These are phyloP conservation scores for Pseudogymnoascus sp. DNA, from an alignment of 2,329 filamentous ascomycete species.

Conservation along the genomic window DNA sequence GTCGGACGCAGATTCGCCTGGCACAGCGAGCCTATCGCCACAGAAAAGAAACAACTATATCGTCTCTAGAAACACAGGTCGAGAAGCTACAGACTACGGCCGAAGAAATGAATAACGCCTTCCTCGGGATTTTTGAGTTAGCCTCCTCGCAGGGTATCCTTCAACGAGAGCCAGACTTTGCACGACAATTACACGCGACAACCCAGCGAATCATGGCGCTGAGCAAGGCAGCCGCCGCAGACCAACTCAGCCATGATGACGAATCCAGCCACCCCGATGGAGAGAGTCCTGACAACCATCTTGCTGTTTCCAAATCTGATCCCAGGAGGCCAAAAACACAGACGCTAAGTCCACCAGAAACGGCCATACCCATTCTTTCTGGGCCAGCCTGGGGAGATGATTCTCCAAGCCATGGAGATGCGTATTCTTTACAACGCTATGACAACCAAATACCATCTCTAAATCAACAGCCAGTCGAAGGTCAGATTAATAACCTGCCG, in stretches of 20 bases:
- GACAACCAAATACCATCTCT: not conserved
- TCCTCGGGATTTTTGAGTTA: conserved; percentile 58
- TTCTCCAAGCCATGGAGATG: not conserved
- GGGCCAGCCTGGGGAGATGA: not conserved
- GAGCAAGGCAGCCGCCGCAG: conserved; percentile 38
- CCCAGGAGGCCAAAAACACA: not conserved
- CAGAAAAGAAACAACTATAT: conserved; percentile 75
- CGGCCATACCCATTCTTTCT: not conserved
- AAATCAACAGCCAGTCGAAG: not conserved
- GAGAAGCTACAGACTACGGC: conserved; percentile 60
- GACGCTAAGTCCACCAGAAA: not conserved
- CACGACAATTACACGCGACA: conserved; percentile 46
- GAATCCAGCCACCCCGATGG: conserved; percentile 16
- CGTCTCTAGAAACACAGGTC: conserved; percentile 62
- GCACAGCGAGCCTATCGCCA: conserved; percentile 79
- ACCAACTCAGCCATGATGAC: conserved; percentile 27
- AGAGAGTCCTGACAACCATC: not conserved
- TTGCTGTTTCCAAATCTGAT: not conserved
- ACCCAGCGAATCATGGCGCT: conserved; percentile 51
- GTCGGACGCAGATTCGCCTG: conserved; percentile 77
- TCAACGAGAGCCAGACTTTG: conserved; percentile 47
- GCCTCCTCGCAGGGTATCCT: conserved; percentile 50
- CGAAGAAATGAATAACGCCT: conserved; percentile 64
- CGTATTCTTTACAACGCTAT: not conserved
- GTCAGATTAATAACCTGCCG: conserved; percentile 43